A percentile compares a stretch with the other conserved stretches of the same genome.
These are phyloP conservation scores for Diaporthe amygdali DNA, from an alignment of 2,329 filamentous ascomycete species.

Conservation along the genomic window DNA sequence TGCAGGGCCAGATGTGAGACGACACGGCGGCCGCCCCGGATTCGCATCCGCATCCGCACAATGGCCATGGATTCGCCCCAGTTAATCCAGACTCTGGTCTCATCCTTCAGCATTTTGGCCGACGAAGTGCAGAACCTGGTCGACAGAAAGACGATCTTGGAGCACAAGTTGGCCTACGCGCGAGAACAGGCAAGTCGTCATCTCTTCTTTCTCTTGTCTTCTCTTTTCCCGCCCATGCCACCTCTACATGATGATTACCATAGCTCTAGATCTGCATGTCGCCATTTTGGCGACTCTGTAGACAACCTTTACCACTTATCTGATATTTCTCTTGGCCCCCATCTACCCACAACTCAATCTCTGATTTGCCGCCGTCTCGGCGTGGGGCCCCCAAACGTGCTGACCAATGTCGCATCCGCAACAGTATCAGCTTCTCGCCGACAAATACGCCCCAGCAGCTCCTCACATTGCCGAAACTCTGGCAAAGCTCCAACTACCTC, in stretches of 20 bases:
- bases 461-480: slow-evolving; percentile 71
- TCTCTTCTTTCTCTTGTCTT: neutral
- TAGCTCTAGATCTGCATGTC: slow-evolving; percentile 34
- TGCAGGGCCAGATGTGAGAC: slow-evolving; percentile 22
- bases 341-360: neutral
- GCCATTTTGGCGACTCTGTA: slow-evolving; percentile 20
- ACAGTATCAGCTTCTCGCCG: slow-evolving; percentile 69
- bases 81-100: slow-evolving; percentile 62
- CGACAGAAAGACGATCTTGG: slow-evolving; percentile 68
- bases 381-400: neutral
- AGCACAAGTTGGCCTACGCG: slow-evolving; percentile 70
- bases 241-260: slow-evolving; percentile 46
- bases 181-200: slow-evolving; percentile 66
- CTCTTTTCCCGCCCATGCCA: neutral
- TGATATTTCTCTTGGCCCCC: slow-evolving; percentile 18
- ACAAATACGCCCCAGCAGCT: slow-evolving; percentile 70
- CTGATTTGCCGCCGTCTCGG: slow-evolving; percentile 16
- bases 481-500: slow-evolving; percentile 69
- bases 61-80: slow-evolving; percentile 47
- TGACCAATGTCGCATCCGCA: slow-evolving; percentile 15
- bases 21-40: neutral
- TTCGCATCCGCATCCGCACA: slow-evolving; percentile 11
- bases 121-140: slow-evolving; percentile 68
- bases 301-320: slow-evolving; percentile 28
- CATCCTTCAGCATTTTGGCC: slow-evolving; percentile 69